Base-by-base conservation (phyloP, 2,329 filamentous ascomycete species). In the Colletotrichum gloeosporioides region DNA sequence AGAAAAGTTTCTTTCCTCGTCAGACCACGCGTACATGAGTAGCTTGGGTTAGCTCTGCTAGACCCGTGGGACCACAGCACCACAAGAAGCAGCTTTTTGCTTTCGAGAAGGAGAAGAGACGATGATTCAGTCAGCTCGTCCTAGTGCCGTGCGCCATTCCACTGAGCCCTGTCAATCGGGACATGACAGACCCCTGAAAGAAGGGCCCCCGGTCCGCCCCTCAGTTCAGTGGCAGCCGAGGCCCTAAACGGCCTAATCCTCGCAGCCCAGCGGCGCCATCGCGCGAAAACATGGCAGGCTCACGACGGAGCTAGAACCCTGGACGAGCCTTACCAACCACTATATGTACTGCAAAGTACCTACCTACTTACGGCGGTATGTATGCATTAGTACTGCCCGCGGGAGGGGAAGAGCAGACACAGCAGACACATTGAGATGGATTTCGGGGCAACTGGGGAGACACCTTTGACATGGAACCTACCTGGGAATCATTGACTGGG, bases 81-180 rank as follows among this genome's bases (percentile, higher is more conserved):
- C 16, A 69, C 31, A 57, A 34, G 18, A 68, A 32, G 49, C 32
- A 31, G n/a, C 31, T 27, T 31, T 31, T 49, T 49, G 39, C 39
- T 49, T 49, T 49, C 55, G 67, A 69, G 67, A 69, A 62, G 27
- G 9, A 29, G 31, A 62, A 25, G 22, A 27, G 39, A 70, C 67
- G 67, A 70, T 44, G 57, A 39, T 32, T 69, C 66, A 69, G 32
- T 61, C 34, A 7, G 55, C n/a, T 53, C 10, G 65, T 49, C 53
- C 61, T 63, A 67, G 62, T 72, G 25, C 69, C 62, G 29, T 29
- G 34, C 34, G 61, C 61, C 63, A 71, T 71, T 39, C 69, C 73
- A 73, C 70, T 29, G 59, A 32, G 70, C 63, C 69, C 64, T 73
- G 70, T 59, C 70, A 73, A 15, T 32, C 70, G 64, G 69, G 59